Evolutionary conservation across 2,329 filamentous ascomycete genomes (phyloP), one percentile per base, ranked within the genome.

Genomic region (Acephala macrosclerotiorum): DNA sequence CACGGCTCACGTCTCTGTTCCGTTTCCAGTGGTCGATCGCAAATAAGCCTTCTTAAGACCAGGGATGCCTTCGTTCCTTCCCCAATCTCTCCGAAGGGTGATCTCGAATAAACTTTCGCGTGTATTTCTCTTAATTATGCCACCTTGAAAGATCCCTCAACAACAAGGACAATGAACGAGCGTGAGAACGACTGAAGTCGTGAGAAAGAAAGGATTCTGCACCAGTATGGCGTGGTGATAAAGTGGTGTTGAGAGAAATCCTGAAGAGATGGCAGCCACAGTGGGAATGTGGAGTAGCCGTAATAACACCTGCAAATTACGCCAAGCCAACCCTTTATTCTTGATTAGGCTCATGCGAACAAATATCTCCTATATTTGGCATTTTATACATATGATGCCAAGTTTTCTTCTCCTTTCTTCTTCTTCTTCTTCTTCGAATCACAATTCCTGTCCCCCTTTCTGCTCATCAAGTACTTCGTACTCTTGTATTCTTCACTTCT

Each of bases 1-100:
- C 22, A 58, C n/a, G 18, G n/a, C 38, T 57, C 55, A 53, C 40
- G 61, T 63, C 55, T 49, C 40, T 20, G 55, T 63, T 58, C 58
- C 26, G 55, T 58, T 63, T 58, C 61, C 53, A 40, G 42, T 56
- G 22, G 49, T 45, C 22, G 45, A 61, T 36, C 26, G 38, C 11
- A 20, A 58, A 42, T 49, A 51, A 62, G 55, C 36, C 29, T 25
- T 63, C 20, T 29, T 58, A 63, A 51, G 53, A 42, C 42, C 61
- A 63, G 55, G 61, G 61, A 63, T 63, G 40, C 22, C 55, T 35
- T 49, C 29, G 18, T 49, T 49, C n/a, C 16, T 22, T 36, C 47
- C 55, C 20, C 26, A 58, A 63, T 63, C 40, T 63, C 61, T 20
- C 55, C 11, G 26, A 25, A 14, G 18, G 25, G 11, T 25, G 49